phyloP scores from a whole-genome alignment of 2,329 filamentous ascomycete species.

The Aureobasidium zeae region DNA sequence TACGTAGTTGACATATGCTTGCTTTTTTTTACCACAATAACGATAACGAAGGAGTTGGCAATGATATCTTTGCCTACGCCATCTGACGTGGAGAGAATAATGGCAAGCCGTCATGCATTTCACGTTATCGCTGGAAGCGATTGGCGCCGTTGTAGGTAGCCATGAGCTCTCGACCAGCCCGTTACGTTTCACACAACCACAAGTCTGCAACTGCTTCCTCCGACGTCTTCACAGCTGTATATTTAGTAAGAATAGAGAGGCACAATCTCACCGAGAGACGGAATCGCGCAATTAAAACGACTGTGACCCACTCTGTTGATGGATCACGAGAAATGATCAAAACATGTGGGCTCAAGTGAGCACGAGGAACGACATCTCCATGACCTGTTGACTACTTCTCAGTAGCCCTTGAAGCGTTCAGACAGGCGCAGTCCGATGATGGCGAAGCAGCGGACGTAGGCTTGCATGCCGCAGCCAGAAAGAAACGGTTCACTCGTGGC shows the following conservation, averaged over 20 bases:
- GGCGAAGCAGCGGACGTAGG: conserved; percentile 2
- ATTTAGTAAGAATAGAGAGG: not conserved
- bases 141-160: conserved; percentile 12
- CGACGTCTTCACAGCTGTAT: conserved; percentile 8
- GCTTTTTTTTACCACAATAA: conserved; percentile 12
- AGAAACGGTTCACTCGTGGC: conserved; percentile 9
- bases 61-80: not conserved
- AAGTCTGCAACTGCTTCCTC: conserved; percentile 11
- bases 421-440: conserved; percentile 9
- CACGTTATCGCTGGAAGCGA: conserved; percentile 7
- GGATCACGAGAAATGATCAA: conserved; percentile 10
- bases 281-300: conserved; percentile 8
- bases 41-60: conserved; percentile 7
- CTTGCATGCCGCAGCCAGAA: conserved; percentile 15
- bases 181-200: conserved; percentile 15
- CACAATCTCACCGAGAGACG: conserved; percentile 2
- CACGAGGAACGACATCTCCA: too few species aligned
- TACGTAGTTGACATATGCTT: conserved; percentile 14
- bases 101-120: conserved; percentile 7
- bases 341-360: too few species aligned
- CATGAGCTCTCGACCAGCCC: conserved; percentile 12
- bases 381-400: too few species aligned
- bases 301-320: too few species aligned
- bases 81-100: conserved; percentile 7
- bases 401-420: too few species aligned